A percentile compares a stretch with the other conserved stretches of the same genome.
phyloP scores from a whole-genome alignment of 2,329 filamentous ascomycete species.

The Fulvia fulva region DNA sequence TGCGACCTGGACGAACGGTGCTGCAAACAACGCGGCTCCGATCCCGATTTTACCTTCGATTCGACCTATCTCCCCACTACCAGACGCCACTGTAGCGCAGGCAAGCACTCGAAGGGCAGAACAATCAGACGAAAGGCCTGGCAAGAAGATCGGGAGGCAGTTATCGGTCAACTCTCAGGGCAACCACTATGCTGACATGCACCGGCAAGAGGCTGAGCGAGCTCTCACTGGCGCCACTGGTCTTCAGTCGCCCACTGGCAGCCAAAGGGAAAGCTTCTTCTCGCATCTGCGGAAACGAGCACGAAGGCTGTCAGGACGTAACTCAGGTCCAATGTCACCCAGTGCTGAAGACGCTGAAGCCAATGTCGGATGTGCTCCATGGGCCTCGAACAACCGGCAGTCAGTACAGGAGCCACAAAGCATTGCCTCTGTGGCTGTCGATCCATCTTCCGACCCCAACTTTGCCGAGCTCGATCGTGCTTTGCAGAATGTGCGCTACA shows the following conservation, averaged over 20 bases:
- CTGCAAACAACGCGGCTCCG: slow-evolving; percentile 64
- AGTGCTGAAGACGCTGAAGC: slow-evolving; percentile 83
- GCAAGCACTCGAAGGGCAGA: slow-evolving; percentile 61
- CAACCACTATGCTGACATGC: slow-evolving; percentile 87
- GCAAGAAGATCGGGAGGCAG: slow-evolving; percentile 92
- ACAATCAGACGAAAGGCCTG: slow-evolving; percentile 54
- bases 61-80: slow-evolving; percentile 91
- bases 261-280: slow-evolving; percentile 94
- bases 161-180: slow-evolving; percentile 86
- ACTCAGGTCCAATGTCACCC: slow-evolving; percentile 75
- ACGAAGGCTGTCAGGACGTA: slow-evolving; percentile 83
- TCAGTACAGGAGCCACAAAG: slow-evolving; percentile 61
- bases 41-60: slow-evolving; percentile 97
- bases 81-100: slow-evolving; percentile 86
- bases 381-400: slow-evolving; percentile 68
- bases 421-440: slow-evolving; percentile 48
- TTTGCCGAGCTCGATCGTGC: slow-evolving; percentile 60
- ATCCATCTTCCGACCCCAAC: slow-evolving; percentile 47
- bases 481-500: slow-evolving; percentile 57
- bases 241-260: slow-evolving; percentile 70
- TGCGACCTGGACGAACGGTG: slow-evolving; percentile 86
- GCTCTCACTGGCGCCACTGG: slow-evolving; percentile 79
- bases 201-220: slow-evolving; percentile 85
- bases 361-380: slow-evolving; percentile 86
- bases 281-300: slow-evolving; percentile 93